Conservation (phyloP, 345 rosid genomes). For the Citrus unshiu region DNA sequence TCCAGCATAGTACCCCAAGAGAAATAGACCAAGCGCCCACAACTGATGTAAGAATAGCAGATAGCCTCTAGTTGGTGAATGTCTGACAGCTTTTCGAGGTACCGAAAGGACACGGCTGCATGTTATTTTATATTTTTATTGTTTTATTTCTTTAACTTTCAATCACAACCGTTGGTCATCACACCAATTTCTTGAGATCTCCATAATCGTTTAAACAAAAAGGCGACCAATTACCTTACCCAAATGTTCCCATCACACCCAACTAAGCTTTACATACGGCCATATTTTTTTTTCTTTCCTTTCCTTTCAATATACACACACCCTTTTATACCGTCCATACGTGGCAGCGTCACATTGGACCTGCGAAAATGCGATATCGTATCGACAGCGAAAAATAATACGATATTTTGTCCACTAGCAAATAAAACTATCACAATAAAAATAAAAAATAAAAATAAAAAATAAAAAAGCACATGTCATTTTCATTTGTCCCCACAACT, state of each 20-base stretch:
- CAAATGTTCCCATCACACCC: conserved; percentile 30
- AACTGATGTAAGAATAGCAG: background rate
- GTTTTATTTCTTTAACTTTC: background rate
- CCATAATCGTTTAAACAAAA: background rate
- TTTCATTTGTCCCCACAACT: conserved; percentile 15
- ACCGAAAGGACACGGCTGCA: conserved; percentile 2
- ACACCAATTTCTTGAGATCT: background rate
- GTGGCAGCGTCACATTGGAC: conserved; percentile 19
- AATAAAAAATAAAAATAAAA: background rate
- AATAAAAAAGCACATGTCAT: conserved; percentile 12
- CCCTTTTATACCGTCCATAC: background rate
- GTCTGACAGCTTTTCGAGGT: background rate
- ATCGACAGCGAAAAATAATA: conserved; percentile 4
- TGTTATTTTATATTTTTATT: background rate
- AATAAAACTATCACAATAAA: conserved; percentile 13
- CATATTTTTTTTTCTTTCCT: too few species aligned
- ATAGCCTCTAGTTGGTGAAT: background rate
- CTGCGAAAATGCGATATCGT: background rate
- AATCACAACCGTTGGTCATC: conserved; percentile 23
- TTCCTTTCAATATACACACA: too few species aligned
- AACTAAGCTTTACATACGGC: conserved; percentile 5
- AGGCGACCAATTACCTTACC: conserved; percentile 17
- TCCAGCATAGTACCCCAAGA: too few species aligned
- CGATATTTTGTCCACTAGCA: conserved; percentile 11
- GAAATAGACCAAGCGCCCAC: too few species aligned